phyloP scores from a whole-genome alignment of 1,139 yeast species.

The Debaryomyces sp. region DNA sequence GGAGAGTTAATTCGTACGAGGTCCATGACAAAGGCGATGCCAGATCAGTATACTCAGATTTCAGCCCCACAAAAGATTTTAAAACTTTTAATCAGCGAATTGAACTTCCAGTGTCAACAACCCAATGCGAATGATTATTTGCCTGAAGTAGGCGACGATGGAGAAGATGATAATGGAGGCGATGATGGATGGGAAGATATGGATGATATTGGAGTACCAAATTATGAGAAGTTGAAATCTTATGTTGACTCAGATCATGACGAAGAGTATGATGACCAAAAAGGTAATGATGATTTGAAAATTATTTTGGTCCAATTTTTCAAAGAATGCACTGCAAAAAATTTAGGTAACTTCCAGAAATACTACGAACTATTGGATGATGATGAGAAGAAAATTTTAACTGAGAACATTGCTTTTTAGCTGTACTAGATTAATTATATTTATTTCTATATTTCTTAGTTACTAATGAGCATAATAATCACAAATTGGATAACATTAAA shows the following conservation, averaged over 20 bases:
- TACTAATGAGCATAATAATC: not conserved
- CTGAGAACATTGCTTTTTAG: slow-evolving; percentile 45
- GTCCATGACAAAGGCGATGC: slow-evolving; percentile 75
- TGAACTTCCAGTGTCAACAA: slow-evolving; percentile 59
- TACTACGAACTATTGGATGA: slow-evolving; percentile 57
- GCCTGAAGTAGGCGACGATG: slow-evolving; percentile 31
- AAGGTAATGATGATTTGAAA: slow-evolving; percentile 45
- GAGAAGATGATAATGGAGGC: slow-evolving; percentile 48
- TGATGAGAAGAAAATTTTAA: slow-evolving; percentile 57
- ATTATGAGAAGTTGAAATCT: slow-evolving; percentile 58
- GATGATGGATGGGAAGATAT: slow-evolving; percentile 85
- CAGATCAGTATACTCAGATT: slow-evolving; percentile 63
- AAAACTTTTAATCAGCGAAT: slow-evolving; percentile 69
- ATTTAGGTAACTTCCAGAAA: slow-evolving; percentile 55
- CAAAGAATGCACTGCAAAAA: slow-evolving; percentile 58
- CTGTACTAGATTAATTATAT: not conserved
- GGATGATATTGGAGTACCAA: slow-evolving; percentile 64
- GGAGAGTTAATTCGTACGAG: slow-evolving; percentile 74
- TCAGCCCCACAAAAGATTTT: slow-evolving; percentile 74
- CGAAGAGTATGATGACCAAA: slow-evolving; percentile 32
- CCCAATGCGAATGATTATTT: slow-evolving; percentile 43
- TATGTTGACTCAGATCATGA: slow-evolving; percentile 52
- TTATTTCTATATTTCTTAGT: not conserved
- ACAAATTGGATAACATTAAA: not conserved
- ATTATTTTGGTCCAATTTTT: slow-evolving; percentile 61